phyloP scores from a whole-genome alignment of 306 rosid genomes.

The Vicia sativa region DNA sequence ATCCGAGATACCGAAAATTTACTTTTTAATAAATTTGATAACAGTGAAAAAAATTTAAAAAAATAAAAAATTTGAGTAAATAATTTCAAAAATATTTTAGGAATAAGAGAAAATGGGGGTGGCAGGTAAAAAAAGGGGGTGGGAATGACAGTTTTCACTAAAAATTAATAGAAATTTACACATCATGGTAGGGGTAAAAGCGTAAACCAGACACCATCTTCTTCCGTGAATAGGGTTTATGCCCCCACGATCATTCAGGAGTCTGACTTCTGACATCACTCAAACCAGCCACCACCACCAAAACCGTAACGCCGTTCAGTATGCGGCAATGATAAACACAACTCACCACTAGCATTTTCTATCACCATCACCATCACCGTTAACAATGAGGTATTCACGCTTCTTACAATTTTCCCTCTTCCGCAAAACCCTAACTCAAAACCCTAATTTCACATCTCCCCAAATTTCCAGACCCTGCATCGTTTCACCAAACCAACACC shows the following conservation, averaged over 20 bases:
- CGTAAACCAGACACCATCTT: conserved; percentile 34
- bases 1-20: no score
- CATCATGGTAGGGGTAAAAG: conserved; percentile 32
- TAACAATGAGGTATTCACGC: conserved; percentile 64
- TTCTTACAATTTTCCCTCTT: conserved; percentile 44
- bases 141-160: no score
- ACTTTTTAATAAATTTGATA: no score
- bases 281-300: conserved; percentile 1
- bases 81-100: no score
- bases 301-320: neutral
- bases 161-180: no score
- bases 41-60: no score
- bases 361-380: neutral
- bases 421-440: conserved; percentile 47
- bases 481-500: neutral
- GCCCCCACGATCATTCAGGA: conserved; percentile 11
- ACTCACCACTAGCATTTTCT: neutral
- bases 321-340: conserved; percentile 6
- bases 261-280: neutral
- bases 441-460: conserved; percentile 36
- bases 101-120: no score
- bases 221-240: conserved; percentile 54
- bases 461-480: conserved; percentile 15
- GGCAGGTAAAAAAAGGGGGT: no score
- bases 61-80: no score